phyloP scores from a whole-genome alignment of 805 yeast species.

The Phaffomyces opuntiae region DNA sequence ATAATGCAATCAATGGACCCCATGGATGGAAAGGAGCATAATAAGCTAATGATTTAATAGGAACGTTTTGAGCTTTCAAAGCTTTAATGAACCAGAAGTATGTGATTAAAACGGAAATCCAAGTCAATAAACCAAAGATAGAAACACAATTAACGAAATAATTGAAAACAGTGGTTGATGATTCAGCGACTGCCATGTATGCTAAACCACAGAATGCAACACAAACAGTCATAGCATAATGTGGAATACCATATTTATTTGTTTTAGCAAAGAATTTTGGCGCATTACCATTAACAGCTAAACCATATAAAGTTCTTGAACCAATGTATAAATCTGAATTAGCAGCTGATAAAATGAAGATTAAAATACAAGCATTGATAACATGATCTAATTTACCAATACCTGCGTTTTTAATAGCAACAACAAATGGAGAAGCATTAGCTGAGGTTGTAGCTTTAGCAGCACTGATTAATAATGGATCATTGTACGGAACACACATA shows the following conservation, averaged over 20 bases:
- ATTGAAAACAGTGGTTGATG: constrained; percentile 51
- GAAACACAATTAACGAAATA: constrained; percentile 76
- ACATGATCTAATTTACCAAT: constrained; percentile 64
- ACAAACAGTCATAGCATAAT: constrained; percentile 44
- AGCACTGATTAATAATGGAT: constrained; percentile 40
- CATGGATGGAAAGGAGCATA: constrained; percentile 68
- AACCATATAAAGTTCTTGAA: constrained; percentile 66
- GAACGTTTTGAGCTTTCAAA: constrained; percentile 58
- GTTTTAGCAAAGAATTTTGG: constrained; percentile 62
- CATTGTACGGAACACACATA: constrained; percentile 64
- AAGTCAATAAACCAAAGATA: constrained; percentile 66
- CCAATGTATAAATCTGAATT: constrained; percentile 76
- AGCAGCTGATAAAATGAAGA: constrained; percentile 76
- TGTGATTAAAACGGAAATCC: constrained; percentile 65
- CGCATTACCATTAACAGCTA: constrained; percentile 68
- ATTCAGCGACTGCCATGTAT: constrained; percentile 57
- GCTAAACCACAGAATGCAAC: constrained; percentile 54
- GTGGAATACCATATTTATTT: constrained; percentile 67
- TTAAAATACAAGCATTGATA: constrained; percentile 69
- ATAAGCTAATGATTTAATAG: constrained; percentile 47
- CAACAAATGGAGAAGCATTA: constrained; percentile 75
- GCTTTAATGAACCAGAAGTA: constrained; percentile 64
- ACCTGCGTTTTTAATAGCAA: constrained; percentile 59
- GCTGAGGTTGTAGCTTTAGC: constrained; percentile 53
- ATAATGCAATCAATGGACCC: constrained; percentile 54